Evolutionary conservation across 768 basidiomycete genomes (phyloP).

Genomic region (Phanerodontia chrysosporium): DNA sequence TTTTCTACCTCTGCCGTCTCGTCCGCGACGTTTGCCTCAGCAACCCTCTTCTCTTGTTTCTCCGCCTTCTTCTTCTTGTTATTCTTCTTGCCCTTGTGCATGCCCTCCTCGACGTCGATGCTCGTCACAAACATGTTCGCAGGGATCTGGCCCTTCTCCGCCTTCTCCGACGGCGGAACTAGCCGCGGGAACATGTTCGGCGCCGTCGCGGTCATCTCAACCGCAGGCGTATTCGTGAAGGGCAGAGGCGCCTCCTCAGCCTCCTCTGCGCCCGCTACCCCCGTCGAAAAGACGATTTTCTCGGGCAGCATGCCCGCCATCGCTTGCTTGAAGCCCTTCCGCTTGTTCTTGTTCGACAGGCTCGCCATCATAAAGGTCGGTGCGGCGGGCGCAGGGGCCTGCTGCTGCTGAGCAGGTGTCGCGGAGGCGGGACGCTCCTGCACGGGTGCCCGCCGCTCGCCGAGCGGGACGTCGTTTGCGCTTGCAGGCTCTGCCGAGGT

Average conservation of each 20-base stretch:
- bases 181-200: conserved; percentile 31
- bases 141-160: conserved; percentile 46
- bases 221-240: conserved; percentile 5
- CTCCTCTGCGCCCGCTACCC: conserved; percentile 9
- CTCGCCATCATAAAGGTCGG: conserved; percentile 41
- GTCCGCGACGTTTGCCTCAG: conserved; percentile 11
- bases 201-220: conserved; percentile 5
- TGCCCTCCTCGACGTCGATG: conserved; percentile 59
- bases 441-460: conserved; percentile 15
- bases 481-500: conserved; percentile 26
- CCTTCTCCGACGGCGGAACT: conserved; percentile 62
- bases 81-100: conserved; percentile 35
- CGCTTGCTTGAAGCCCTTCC: conserved; percentile 57
- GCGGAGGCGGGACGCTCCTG: conserved; percentile 1
- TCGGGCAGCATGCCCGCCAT: conserved; percentile 37
- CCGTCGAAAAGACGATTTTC: conserved; percentile 50
- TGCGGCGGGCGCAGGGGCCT: not conserved
- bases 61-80: conserved; percentile 27
- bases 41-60: conserved; percentile 23
- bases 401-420: not conserved
- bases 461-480: conserved; percentile 44
- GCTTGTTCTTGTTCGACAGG: conserved; percentile 72
- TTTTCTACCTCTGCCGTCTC: conserved; percentile 12
- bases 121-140: conserved; percentile 66
- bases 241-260: conserved; percentile 6